Conservation (phyloP, 139 green algal species). For the Pycnococcus provasolii region DNA sequence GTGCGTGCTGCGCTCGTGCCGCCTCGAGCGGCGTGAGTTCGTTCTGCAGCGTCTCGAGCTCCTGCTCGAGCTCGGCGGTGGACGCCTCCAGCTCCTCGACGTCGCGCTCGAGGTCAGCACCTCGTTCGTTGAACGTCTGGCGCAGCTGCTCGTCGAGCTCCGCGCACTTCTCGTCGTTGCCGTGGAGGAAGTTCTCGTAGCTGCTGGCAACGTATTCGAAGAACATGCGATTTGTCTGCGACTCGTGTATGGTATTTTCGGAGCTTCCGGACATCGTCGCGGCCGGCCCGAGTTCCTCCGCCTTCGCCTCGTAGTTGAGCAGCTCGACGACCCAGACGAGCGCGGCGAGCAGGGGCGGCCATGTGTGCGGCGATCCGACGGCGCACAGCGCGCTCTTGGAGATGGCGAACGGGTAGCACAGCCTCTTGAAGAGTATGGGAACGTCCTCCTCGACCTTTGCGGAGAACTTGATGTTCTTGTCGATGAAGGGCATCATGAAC, state of each 20-base stretch:
- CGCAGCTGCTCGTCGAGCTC: constrained; percentile 30
- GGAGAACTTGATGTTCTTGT: constrained; percentile 60
- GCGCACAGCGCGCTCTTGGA: constrained; percentile 76
- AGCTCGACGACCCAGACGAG: constrained; percentile 84
- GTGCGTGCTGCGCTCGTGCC: constrained; percentile 26
- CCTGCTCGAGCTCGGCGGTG: constrained; percentile 32
- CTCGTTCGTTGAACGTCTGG: constrained; percentile 8
- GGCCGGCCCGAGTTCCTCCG: constrained; percentile 28
- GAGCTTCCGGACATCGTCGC: neutral
- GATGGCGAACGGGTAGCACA: constrained; percentile 86
- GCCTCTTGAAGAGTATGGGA: constrained; percentile 76
- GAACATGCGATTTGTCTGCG: constrained; percentile 42
- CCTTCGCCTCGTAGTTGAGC: constrained; percentile 69
- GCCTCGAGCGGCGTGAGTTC: constrained; percentile 50
- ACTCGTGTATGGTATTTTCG: neutral
- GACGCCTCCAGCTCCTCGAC: constrained; percentile 20
- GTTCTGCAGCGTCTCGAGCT: constrained; percentile 43
- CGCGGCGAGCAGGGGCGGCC: constrained; percentile 72
- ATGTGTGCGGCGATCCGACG: constrained; percentile 82
- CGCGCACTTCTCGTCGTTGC: constrained; percentile 49
- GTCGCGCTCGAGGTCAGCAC: constrained; percentile 3
- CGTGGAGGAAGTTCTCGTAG: constrained; percentile 66
- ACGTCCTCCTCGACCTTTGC: constrained; percentile 53
- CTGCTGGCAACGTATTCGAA: constrained; percentile 52
- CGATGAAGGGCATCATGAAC: constrained; percentile 70